Percentiles rank a stretch among this genome's conserved stretches.
Conservation (phyloP, 352 stramenopile genomes). For the Phytophthora citricola region DNA sequence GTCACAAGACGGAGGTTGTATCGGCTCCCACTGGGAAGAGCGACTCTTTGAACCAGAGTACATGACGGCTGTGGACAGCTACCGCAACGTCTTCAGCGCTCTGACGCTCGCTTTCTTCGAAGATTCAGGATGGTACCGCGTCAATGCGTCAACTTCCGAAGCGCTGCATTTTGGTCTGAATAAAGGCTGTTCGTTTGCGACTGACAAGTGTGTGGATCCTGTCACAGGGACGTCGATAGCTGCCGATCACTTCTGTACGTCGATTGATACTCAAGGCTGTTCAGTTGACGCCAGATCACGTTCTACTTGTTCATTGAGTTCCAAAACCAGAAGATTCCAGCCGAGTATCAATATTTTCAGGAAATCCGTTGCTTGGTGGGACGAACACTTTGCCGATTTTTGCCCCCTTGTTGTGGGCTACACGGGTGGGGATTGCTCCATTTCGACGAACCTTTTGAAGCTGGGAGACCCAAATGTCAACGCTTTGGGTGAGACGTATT, state of each 20-base stretch:
- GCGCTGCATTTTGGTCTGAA: conserved; percentile 63
- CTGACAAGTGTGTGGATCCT: conserved; percentile 62
- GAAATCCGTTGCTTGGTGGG: conserved; percentile 44
- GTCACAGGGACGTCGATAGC: conserved; percentile 41
- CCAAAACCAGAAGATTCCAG: conserved; percentile 43
- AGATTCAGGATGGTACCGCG: conserved; percentile 78
- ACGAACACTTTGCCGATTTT: conserved; percentile 62
- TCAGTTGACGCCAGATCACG: conserved; percentile 71
- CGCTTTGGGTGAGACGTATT: conserved; percentile 77
- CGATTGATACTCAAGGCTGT: conserved; percentile 51
- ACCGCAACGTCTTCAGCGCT: conserved; percentile 61
- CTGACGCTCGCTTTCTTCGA: conserved; percentile 82
- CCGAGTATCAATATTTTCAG: conserved; percentile 68
- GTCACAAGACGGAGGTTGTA: conserved; percentile 72
- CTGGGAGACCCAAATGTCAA: conserved; percentile 56
- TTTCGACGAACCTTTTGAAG: conserved; percentile 49
- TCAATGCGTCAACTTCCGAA: conserved; percentile 53
- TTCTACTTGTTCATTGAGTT: conserved; percentile 56
- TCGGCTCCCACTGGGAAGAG: conserved; percentile 84
- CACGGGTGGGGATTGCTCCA: conserved; percentile 56
- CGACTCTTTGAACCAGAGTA: conserved; percentile 78
- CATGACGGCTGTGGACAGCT: conserved; percentile 76
- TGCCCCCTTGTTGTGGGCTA: conserved; percentile 75
- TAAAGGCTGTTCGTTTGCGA: conserved; percentile 66
- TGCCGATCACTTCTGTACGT: conserved; percentile 62